Evolutionary conservation across 768 basidiomycete genomes (phyloP).

Genomic region (Serendipita vermifera): DNA sequence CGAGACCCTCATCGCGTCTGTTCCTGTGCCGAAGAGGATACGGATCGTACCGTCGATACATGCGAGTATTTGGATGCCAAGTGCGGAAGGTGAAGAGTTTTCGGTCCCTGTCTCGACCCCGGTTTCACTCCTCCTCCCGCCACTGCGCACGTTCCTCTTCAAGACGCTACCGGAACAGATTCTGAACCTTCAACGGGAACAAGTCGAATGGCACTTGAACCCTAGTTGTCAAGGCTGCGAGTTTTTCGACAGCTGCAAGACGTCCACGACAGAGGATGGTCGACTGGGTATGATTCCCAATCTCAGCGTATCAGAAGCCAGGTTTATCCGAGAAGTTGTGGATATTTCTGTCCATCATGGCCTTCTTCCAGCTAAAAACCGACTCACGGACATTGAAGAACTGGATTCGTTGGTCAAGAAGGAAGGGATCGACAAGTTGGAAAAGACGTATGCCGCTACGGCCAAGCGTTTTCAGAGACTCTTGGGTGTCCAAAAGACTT

Average conservation of each 20-base stretch:
- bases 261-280: slow-evolving; percentile 26
- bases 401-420: slow-evolving; percentile 28
- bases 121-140: slow-evolving; percentile 28
- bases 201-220: slow-evolving; percentile 38
- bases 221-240: slow-evolving; percentile 35
- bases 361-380: neutral
- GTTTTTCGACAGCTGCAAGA: slow-evolving; percentile 28
- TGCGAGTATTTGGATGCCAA: slow-evolving; percentile 36
- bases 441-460: slow-evolving; percentile 25
- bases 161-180: slow-evolving; percentile 31
- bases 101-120: slow-evolving; percentile 27
- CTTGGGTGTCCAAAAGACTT: slow-evolving; percentile 26
- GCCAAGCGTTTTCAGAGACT: slow-evolving; percentile 31
- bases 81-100: slow-evolving; percentile 18
- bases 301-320: slow-evolving; percentile 35
- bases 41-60: slow-evolving; percentile 22
- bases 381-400: slow-evolving; percentile 37
- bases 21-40: slow-evolving; percentile 17
- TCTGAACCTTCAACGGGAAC: slow-evolving; percentile 24
- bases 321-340: slow-evolving; percentile 29
- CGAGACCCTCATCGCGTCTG: slow-evolving; percentile 25
- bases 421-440: slow-evolving; percentile 22
- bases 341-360: slow-evolving; percentile 16
- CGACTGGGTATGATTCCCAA: slow-evolving; percentile 36
- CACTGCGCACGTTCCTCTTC: slow-evolving; percentile 34